phyloP scores from a whole-genome alignment of 345 rosid species.

The Limnanthes douglasii region DNA sequence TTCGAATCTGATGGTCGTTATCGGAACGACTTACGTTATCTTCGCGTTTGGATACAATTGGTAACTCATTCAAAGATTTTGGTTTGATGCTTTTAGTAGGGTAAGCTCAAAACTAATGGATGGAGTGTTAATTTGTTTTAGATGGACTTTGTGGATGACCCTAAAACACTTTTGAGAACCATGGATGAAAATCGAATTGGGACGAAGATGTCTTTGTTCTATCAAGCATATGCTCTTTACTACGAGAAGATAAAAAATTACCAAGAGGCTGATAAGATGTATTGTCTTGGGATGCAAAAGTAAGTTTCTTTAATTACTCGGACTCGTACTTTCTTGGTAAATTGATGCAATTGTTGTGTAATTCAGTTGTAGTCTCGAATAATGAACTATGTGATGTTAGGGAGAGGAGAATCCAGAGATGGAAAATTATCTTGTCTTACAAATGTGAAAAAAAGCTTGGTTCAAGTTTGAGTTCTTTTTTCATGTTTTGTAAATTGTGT shows the following conservation, averaged over 20 bases:
- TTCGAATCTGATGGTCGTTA: constrained; percentile 72
- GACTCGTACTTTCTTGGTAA: too few species aligned
- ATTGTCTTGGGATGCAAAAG: constrained; percentile 67
- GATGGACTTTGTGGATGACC: constrained; percentile 96
- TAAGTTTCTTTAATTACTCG: constrained; percentile 18
- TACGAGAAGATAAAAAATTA: constrained; percentile 76
- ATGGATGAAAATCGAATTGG: constrained; percentile 82
- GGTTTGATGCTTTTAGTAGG: not conserved
- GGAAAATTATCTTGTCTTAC: too few species aligned
- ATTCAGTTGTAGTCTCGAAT: too few species aligned
- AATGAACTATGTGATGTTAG: too few species aligned
- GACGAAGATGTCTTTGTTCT: constrained; percentile 48
- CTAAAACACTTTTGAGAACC: constrained; percentile 39
- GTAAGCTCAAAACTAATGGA: too few species aligned
- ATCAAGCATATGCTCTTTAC: constrained; percentile 83
- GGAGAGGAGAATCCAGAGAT: too few species aligned
- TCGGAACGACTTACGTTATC: constrained; percentile 60
- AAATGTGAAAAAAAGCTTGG: not conserved
- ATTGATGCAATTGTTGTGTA: too few species aligned
- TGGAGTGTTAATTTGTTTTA: too few species aligned
- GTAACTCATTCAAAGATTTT: constrained; percentile 14
- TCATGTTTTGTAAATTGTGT: not conserved
- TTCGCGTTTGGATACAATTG: constrained; percentile 91
- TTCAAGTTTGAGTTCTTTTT: constrained; percentile 2
- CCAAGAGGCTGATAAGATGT: constrained; percentile 87